Evolutionary conservation across 1,139 yeast genomes (phyloP), one percentile per base, ranked within the genome.

Genomic region (Suhomyces wounanorum): DNA sequence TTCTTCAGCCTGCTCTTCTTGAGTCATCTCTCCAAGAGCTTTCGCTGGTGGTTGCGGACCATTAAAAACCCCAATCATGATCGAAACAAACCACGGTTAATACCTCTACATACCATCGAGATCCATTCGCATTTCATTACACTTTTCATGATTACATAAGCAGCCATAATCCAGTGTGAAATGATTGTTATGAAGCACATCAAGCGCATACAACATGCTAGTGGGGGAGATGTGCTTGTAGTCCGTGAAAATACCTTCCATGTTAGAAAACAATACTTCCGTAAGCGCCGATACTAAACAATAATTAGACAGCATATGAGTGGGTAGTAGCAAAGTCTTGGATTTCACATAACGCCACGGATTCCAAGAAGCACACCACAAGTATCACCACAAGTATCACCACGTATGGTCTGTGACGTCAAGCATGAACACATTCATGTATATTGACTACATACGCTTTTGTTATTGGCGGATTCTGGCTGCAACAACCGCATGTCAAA

Each of bases 1-100:
- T 52, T 83, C 85, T 61, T 89, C 95, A 3, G 96, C 97, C 70
- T 90, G 96, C 65, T 92, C 97, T 58, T 91, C 96, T 44, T 86
- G 94, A 3, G 89, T 83, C 92, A 92, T 85, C 61, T 89, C 89
- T 44, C 79, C 69, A 55, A 81, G 74, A 13, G 83, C 68, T 64
- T 81, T 84, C 52, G 50, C 48, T 5, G 62, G 60, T 52, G 59
- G 62, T 52, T 58, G 62, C 8, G 62, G 67, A 21, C 67, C 67
- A 11, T 56, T 54, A 52, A 63, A 65, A 28, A 65, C 67, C 31
- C 68, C 68, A 44, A 65, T 62, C 58, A 65, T 65, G 17, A 40
- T 40, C 31, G 42, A 23, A 38, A 38, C 28, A 5, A 38, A 16
- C 28, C 40, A 18, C 11, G 40, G 16, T n/a, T n/a, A 21, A 11